Base-by-base conservation (phyloP, 148 eudicot species). In the Vaccinium darrowii region DNA sequence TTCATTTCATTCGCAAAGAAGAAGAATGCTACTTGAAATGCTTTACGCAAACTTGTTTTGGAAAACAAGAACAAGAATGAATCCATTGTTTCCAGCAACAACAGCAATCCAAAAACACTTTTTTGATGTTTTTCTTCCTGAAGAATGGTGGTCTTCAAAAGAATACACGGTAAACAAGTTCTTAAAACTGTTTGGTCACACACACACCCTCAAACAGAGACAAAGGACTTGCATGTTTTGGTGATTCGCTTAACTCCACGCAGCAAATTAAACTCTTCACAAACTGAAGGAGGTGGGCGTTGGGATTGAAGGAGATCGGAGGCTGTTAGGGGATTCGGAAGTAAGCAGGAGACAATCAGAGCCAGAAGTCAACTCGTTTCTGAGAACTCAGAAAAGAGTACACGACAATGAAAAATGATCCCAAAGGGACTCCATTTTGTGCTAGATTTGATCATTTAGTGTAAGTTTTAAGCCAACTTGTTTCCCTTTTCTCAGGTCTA, bases 401-500 rank as follows among this genome's bases (percentile, higher is more conserved):
- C 74, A 27, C 18, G 0, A 25, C 27, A 63, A 69, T 2, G 3
- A 27, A 69, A 67, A 69, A 69, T 5, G 36, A 67, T 67, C 1
- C 36, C 15, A 0, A 67, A 69, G 18, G 39, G 19, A 69, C 39
- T 30, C 8, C 25, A 3, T 30, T 25, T 10, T 69, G 3, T 13
- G 8, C 74, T 27, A 13, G 39, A 69, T 69, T 69, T 69, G 43
- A 69, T 30, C 18, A 3, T 30, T 23, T 23, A 23, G 52, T 76
- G 54, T 14, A 76, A 54, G 43, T 79, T 27, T 27, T 27, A n/a
- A 21, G 30, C 21, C 30, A 36, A 16, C 85, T 74, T 56, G 53
- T 15, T 56, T 85, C 53, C 56, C 67, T 85, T 83, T 63, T 78
- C 51, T 33, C 88, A 96, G 99, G 99, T 93, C 78, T 96, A 95